phyloP scores from a whole-genome alignment of 345 rosid species.

The Theobroma cacao region DNA sequence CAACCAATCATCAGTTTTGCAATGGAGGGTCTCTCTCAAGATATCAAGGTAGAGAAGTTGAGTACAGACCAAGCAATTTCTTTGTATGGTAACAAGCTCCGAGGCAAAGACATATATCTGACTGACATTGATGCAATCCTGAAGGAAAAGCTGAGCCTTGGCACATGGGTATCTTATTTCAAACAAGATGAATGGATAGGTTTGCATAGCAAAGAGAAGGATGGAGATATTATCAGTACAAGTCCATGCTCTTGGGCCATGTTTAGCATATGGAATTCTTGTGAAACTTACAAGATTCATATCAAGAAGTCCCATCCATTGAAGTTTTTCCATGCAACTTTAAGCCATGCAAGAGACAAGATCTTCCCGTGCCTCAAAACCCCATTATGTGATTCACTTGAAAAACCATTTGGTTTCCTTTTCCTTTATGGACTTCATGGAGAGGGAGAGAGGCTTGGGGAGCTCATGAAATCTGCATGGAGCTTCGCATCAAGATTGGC shows the following conservation, averaged over 20 bases:
- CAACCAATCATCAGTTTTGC: slow-evolving; percentile 28
- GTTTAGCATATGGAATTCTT: slow-evolving; percentile 63
- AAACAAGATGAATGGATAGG: slow-evolving; percentile 34
- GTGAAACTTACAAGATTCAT: slow-evolving; percentile 37
- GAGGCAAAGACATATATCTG: slow-evolving; percentile 40
- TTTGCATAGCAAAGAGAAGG: slow-evolving; percentile 8
- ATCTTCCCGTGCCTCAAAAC: slow-evolving; percentile 40
- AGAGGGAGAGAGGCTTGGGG: slow-evolving; percentile 47
- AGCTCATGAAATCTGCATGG: slow-evolving; percentile 43
- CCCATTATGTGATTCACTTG: slow-evolving; percentile 25
- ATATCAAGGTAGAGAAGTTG: slow-evolving; percentile 40
- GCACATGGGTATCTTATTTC: slow-evolving; percentile 58
- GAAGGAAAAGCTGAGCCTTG: slow-evolving; percentile 45
- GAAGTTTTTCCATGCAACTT: slow-evolving; percentile 28
- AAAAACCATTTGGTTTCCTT: slow-evolving; percentile 41
- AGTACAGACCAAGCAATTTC: slow-evolving; percentile 43
- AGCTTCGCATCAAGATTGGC: slow-evolving; percentile 40
- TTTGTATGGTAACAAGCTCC: slow-evolving; percentile 40
- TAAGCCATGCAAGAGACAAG: slow-evolving; percentile 33
- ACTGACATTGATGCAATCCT: slow-evolving; percentile 42
- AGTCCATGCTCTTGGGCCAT: slow-evolving; percentile 42
- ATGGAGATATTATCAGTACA: slow-evolving; percentile 14
- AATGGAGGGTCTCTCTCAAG: slow-evolving; percentile 13
- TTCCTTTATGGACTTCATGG: slow-evolving; percentile 46
- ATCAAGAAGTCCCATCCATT: slow-evolving; percentile 26